Base-by-base conservation (phyloP, 1,284 basidiomycete species). In the Rhodotorula sp. region DNA sequence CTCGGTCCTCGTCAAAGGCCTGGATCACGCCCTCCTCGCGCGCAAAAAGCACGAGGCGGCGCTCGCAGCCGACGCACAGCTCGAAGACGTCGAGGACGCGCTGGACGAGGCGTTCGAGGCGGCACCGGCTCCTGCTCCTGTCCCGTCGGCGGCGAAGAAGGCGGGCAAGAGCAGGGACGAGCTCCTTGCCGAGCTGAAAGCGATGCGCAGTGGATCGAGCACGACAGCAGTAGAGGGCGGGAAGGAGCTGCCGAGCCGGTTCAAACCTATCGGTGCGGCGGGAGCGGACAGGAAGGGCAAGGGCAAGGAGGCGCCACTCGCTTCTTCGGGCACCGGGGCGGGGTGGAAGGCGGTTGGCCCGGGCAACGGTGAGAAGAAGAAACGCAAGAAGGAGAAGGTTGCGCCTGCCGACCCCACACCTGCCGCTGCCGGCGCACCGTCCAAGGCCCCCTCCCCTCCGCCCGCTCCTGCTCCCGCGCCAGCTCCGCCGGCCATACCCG, bases 21-120 rank as follows among this genome's bases (percentile, higher is more conserved):
- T 81, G 44, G 80, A 81, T 69, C 78, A 77, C 63, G 77, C 78
- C 25, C 70, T 81, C 50, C 70, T 81, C 41, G 78, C 77, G 51
- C 80, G 79, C 56, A 70, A 77, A 55, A 78, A 77, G 66, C 74
- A 75, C 21, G 69, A 77, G 61, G 65, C 69, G 19, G 71, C 70
- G 15, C 27, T 27, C 15, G 29, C 60, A n/a, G 61, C 58, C 5
- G 71, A 75, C 22, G 34, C 27, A 2, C 48, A 41, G 46, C 63
- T 73, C 50, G 66, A 63, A 2, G 64, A 74, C 27, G 71, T 73
- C 53, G 73, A 75, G 51, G 64, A 64, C 7, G 70, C 61, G 32
- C 64, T 75, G 7, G 68, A 73, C 41, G 37, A 27, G 61, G 71
- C 69, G 51, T 25, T 69, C 25, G 60, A 64, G 21, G 27, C 51